Conservation (phyloP, 2,329 filamentous ascomycete species). For the Pochonia chlamydosporia region DNA sequence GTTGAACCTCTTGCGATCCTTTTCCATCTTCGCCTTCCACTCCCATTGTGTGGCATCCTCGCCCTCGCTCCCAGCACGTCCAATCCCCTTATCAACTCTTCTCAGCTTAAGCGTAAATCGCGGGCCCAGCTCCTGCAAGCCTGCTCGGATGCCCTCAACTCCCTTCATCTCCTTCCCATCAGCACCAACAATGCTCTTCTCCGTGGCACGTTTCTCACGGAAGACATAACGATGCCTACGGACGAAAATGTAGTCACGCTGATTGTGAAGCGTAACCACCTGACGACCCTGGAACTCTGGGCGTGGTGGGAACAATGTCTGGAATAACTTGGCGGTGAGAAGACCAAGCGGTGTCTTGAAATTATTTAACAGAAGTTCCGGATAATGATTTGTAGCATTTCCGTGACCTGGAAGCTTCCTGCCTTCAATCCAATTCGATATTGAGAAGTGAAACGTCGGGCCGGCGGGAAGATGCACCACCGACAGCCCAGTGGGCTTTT, state of each 20-base stretch:
- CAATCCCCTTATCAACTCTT: constrained; percentile 85
- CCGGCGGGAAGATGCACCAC: constrained; percentile 79
- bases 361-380: constrained; percentile 86
- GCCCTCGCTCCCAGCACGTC: constrained; percentile 60
- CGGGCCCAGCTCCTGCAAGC: constrained; percentile 85
- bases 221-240: constrained; percentile 88
- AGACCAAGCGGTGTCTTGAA: constrained; percentile 91
- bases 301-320: constrained; percentile 54
- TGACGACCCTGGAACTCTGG: constrained; percentile 84
- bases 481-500: constrained; percentile 75
- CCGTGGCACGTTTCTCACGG: constrained; percentile 76
- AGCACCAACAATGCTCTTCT: constrained; percentile 76
- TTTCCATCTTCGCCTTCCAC: constrained; percentile 95
- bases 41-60: constrained; percentile 83
- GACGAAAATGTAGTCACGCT: constrained; percentile 94
- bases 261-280: constrained; percentile 89
- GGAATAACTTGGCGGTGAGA: constrained; percentile 78
- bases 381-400: constrained; percentile 83
- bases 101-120: constrained; percentile 73
- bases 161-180: constrained; percentile 82
- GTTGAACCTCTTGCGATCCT: constrained; percentile 88
- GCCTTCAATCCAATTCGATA: constrained; percentile 86
- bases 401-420: constrained; percentile 83
- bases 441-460: constrained; percentile 87
- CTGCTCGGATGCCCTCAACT: constrained; percentile 78